Conservation (phyloP, 2,329 filamentous ascomycete species). For the Chlorencoelia australis region DNA sequence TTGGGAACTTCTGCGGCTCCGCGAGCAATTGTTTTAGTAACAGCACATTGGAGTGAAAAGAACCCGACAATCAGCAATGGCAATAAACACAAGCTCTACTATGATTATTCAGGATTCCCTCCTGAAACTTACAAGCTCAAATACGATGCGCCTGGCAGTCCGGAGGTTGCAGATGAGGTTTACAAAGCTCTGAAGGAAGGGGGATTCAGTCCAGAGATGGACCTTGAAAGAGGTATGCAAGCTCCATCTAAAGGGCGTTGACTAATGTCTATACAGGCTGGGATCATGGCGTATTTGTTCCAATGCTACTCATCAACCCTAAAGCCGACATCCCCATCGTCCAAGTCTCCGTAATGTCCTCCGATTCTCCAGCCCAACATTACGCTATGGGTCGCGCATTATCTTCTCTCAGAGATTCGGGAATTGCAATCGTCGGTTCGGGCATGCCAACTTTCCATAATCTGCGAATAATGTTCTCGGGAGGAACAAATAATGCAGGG, state of each 20-base stretch:
- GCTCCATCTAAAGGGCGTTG: not conserved
- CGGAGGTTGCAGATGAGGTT: conserved; percentile 41
- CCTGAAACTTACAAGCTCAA: conserved; percentile 42
- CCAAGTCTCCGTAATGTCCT: conserved; percentile 53
- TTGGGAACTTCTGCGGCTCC: conserved; percentile 45
- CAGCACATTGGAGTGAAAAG: conserved; percentile 61
- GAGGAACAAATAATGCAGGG: conserved; percentile 43
- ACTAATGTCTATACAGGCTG: conserved; percentile 11
- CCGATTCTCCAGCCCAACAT: conserved; percentile 54
- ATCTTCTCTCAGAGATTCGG: conserved; percentile 53
- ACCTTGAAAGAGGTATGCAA: conserved; percentile 17
- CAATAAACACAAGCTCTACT: conserved; percentile 38
- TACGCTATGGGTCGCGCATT: conserved; percentile 59
- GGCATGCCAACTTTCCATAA: conserved; percentile 67
- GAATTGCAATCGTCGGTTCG: conserved; percentile 57
- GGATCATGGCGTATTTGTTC: conserved; percentile 59
- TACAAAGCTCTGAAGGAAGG: conserved; percentile 34
- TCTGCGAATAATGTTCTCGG: conserved; percentile 40
- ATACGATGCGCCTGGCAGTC: conserved; percentile 46
- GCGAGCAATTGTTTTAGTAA: conserved; percentile 64
- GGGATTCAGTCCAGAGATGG: conserved; percentile 28
- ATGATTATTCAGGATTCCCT: conserved; percentile 52
- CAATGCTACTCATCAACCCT: conserved; percentile 19
- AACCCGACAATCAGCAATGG: conserved; percentile 43
- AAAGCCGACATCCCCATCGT: conserved; percentile 48